A percentile compares a stretch with the other conserved stretches of the same genome.
Evolutionary conservation across 2,329 filamentous ascomycete genomes (phyloP).

Genomic region (Pseudocercospora crystallina): DNA sequence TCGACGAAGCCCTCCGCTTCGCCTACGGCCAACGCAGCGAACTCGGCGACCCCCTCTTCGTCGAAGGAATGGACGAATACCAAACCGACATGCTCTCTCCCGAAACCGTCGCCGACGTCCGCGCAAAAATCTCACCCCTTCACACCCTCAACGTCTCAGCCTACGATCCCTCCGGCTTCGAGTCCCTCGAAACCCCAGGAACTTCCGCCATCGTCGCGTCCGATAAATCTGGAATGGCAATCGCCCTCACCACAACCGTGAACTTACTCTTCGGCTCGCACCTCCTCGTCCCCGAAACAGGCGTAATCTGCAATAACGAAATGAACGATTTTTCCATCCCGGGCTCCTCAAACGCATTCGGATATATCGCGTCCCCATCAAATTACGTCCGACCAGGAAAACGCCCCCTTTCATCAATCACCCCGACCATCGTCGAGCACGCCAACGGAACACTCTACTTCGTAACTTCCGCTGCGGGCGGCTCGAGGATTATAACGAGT

Average conservation of each 20-base stretch:
- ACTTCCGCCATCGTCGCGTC: conserved; percentile 73
- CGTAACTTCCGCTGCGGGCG: conserved; percentile 73
- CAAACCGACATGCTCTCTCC: conserved; percentile 68
- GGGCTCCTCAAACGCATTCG: conserved; percentile 73
- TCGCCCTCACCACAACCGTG: conserved; percentile 81
- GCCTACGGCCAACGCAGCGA: conserved; percentile 74
- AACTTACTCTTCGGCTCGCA: conserved; percentile 83
- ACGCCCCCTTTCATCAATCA: conserved; percentile 78
- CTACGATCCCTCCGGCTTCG: conserved; percentile 70
- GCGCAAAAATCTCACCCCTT: conserved; percentile 68
- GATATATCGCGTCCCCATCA: conserved; percentile 73
- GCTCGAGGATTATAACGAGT: conserved; percentile 76
- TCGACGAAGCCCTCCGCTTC: conserved; percentile 87
- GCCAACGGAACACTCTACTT: conserved; percentile 66
- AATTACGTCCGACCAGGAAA: conserved; percentile 84
- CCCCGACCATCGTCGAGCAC: conserved; percentile 73
- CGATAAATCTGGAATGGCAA: conserved; percentile 71
- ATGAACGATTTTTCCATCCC: conserved; percentile 83
- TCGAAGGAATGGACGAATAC: conserved; percentile 61
- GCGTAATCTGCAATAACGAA: conserved; percentile 68
- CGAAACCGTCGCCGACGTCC: conserved; percentile 59
- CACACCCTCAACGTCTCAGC: conserved; percentile 68
- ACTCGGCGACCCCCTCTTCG: conserved; percentile 79
- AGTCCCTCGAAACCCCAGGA: conserved; percentile 68
- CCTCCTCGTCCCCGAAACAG: conserved; percentile 76